These are phyloP conservation scores for Mallotus nudiflorus DNA, from an alignment of 345 rosid genomes.

Conservation along the genomic window DNA sequence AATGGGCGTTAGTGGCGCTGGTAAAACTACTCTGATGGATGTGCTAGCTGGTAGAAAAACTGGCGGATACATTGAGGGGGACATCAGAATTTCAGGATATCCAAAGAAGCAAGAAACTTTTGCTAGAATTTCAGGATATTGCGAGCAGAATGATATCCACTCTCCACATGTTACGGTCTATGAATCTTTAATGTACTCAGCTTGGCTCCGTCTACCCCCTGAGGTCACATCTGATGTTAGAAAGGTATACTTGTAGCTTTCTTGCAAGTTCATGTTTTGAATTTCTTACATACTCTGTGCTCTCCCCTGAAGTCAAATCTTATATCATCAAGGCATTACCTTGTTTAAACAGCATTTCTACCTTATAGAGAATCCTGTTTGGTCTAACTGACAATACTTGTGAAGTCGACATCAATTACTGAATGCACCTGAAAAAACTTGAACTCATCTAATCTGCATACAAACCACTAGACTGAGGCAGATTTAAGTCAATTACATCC, in stretches of 20 bases:
- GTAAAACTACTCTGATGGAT: conserved; percentile 84
- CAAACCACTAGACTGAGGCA: no score
- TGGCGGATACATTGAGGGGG: conserved; percentile 71
- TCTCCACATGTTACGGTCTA: conserved; percentile 72
- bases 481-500: no score
- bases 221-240: conserved; percentile 45
- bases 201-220: conserved; percentile 60
- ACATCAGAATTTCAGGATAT: conserved; percentile 63
- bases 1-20: conserved; percentile 78
- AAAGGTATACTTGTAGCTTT: conserved; percentile 37
- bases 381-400: not conserved
- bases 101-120: conserved; percentile 77
- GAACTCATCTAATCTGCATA: no score
- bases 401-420: no score
- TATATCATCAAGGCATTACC: no score
- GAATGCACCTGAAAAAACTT: no score
- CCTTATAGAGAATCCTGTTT: no score
- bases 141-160: conserved; percentile 72
- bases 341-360: no score
- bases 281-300: not conserved
- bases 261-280: not conserved
- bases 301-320: no score
- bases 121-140: conserved; percentile 72
- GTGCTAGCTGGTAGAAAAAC: conserved; percentile 80
- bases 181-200: conserved; percentile 70